Conservation (phyloP, 352 stramenopile genomes). For the Thalassiosira delicatula region DNA sequence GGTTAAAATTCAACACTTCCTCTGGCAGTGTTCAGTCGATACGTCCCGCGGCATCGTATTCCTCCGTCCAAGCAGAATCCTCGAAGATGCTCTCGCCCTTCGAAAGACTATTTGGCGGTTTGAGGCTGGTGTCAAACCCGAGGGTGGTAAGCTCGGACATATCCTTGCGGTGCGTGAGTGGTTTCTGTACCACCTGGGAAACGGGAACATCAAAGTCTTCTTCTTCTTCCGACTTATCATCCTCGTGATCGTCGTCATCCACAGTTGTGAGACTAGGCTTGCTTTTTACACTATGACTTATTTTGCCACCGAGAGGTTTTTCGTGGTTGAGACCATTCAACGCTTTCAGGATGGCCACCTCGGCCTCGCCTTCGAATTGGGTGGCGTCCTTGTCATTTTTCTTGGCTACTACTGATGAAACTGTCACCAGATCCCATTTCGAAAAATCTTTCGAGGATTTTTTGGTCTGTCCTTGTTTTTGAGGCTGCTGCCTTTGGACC, state of each 20-base stretch:
- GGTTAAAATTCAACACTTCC: conserved; percentile 28
- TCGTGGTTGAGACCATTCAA: conserved; percentile 35
- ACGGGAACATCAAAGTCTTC: neutral
- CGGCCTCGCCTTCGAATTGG: conserved; percentile 64
- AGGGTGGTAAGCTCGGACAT: neutral
- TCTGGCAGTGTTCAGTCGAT: conserved; percentile 57
- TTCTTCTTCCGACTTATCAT: neutral
- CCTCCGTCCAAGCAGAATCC: conserved; percentile 52
- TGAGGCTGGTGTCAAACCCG: neutral
- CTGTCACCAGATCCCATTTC: no score
- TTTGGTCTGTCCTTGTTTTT: no score
- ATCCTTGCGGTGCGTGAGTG: neutral
- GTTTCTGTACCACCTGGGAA: neutral
- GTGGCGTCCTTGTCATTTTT: conserved; percentile 18
- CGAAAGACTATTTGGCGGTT: neutral
- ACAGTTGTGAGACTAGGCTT: neutral
- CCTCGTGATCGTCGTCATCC: conserved; percentile 14
- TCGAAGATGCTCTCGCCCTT: conserved; percentile 45
- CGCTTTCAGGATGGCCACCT: conserved; percentile 52
- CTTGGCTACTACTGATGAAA: no score
- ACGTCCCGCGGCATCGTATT: conserved; percentile 51
- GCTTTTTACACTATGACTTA: neutral
- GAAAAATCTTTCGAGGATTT: no score
- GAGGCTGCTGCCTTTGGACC: neutral
- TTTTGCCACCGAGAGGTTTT: conserved; percentile 21